Evolutionary conservation across 2,329 filamentous ascomycete species (phyloP).

Genomic region (Penicillium sumatraense): DNA sequence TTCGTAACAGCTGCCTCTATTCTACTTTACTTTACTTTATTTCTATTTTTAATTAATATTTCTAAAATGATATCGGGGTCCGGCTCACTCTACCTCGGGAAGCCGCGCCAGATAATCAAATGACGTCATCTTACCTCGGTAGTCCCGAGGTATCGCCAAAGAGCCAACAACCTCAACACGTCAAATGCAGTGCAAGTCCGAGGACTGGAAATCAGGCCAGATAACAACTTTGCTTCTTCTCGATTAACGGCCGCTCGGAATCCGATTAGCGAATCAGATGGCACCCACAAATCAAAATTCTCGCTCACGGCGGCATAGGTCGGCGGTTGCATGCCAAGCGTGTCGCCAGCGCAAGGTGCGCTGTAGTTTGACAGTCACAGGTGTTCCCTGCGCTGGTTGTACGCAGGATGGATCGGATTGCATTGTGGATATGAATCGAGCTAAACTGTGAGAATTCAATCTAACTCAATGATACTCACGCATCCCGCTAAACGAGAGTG

Average conservation of each 20-base stretch:
- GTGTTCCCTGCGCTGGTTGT: constrained; percentile 36
- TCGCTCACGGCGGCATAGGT: constrained; percentile 19
- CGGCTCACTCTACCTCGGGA: not conserved
- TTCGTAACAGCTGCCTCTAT: no score
- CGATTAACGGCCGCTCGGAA: not conserved
- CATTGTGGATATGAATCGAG: constrained; percentile 26
- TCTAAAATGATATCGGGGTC: not conserved
- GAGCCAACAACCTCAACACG: not conserved
- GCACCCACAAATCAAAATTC: constrained; percentile 3
- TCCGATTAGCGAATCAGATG: not conserved
- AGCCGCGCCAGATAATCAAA: not conserved
- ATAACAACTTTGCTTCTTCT: not conserved
- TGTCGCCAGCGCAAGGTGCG: constrained; percentile 28
- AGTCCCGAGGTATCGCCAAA: not conserved
- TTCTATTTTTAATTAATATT: not conserved
- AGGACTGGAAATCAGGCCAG: not conserved
- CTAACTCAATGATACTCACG: not conserved
- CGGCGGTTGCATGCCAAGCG: constrained; percentile 23
- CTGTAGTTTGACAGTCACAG: constrained; percentile 28
- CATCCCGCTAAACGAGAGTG: not conserved
- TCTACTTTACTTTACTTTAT: no score
- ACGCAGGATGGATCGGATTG: constrained; percentile 33
- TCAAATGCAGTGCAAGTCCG: not conserved
- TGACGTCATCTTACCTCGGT: not conserved
- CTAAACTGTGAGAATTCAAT: constrained; percentile 13